Base-by-base conservation (phyloP, 495 filamentous ascomycete genomes). In the Bacidia gigantensis region DNA sequence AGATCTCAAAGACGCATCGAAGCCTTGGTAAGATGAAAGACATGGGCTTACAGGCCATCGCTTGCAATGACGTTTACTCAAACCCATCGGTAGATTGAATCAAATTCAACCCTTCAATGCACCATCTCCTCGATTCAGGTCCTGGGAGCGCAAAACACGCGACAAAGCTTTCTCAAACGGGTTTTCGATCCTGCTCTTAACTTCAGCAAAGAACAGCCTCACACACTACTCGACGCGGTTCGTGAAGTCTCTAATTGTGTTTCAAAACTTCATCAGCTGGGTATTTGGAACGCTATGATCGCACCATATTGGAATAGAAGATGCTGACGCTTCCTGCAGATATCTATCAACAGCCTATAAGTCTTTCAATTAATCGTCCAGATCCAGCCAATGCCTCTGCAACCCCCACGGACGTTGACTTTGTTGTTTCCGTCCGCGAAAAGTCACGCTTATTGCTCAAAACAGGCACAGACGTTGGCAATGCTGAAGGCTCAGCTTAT, bases 391-490 rank as follows among this genome's bases (percentile, higher is more conserved):
- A 81, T 42, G 72, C 76, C 10, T 71, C 78, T 26, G 68, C 74
- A 14, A 75, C 75, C 10, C 74, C 78, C 14, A 84, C 84, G 11
- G 87, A 90, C 56, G 72, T 95, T 60, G 81, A 87, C 55, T 74
- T 93, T 46, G 82, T 81, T 62, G 66, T 96, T 49, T 72, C 75
- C 23, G 86, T 85, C 5, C 73, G 74, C 39, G 92, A 98, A 65
- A 84, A 85, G 56, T 81, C 82, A 1, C 79, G 83, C 23, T 73
- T 96, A 42, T 71, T 84, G 26, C 71, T 95, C 63, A 92, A 87
- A 67, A 94, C 89, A 1, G 92, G 92, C 26, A 96, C 92, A 3
- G 89, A 95, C 59, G 71, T 93, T 23, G 92, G 93, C 49, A 89
- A 89, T 59, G 74, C 84, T 11, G 93, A 97, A 65, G 93, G 89